phyloP scores from a whole-genome alignment of 768 basidiomycete species.

The Leccinum boreale region DNA sequence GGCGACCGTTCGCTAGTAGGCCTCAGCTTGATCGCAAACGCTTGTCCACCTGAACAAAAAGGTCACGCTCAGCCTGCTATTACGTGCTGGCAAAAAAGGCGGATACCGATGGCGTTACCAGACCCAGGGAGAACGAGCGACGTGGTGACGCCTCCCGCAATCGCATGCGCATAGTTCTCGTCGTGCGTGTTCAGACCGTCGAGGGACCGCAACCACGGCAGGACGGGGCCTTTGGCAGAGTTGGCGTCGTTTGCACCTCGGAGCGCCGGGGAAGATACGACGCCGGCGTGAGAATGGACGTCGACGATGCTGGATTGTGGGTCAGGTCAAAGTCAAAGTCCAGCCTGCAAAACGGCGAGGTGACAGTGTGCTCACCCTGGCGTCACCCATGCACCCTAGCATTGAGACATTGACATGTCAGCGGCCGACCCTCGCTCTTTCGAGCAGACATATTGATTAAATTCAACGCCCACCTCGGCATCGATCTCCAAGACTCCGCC shows the following conservation, averaged over 20 bases:
- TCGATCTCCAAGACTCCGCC: slow-evolving; percentile 39
- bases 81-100: background rate
- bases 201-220: slow-evolving; percentile 65
- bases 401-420: background rate
- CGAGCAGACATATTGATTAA: background rate
- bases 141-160: slow-evolving; percentile 73
- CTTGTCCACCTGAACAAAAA: slow-evolving; percentile 58
- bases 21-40: slow-evolving; percentile 73
- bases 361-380: slow-evolving; percentile 33
- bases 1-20: slow-evolving; percentile 68
- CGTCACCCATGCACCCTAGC: slow-evolving; percentile 63
- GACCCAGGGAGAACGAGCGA: slow-evolving; percentile 74
- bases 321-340: background rate
- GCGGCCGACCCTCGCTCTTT: background rate
- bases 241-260: slow-evolving; percentile 51
- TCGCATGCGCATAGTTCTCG: slow-evolving; percentile 49
- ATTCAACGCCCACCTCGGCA: slow-evolving; percentile 19
- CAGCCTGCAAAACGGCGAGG: background rate
- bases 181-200: slow-evolving; percentile 80
- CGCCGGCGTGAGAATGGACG: slow-evolving; percentile 57
- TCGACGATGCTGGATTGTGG: slow-evolving; percentile 41
- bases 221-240: slow-evolving; percentile 40
- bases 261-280: slow-evolving; percentile 36
- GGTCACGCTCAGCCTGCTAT: background rate
- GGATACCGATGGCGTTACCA: slow-evolving; percentile 55